Evolutionary conservation across 345 rosid species (phyloP), one percentile per base, ranked within the genome.

Genomic region (Ailanthus altissimus): DNA sequence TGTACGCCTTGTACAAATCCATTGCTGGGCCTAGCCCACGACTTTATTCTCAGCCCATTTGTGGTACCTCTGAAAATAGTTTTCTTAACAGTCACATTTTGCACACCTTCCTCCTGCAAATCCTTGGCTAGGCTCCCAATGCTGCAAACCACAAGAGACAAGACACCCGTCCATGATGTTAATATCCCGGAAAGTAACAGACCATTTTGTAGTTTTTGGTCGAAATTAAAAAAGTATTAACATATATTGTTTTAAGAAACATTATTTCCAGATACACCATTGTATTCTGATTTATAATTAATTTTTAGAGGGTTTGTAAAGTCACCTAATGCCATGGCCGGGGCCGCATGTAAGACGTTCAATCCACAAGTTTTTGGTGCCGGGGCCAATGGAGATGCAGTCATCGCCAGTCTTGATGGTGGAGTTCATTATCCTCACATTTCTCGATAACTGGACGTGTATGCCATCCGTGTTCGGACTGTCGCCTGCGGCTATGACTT

Each of bases 1-100:
- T 75, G 79, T 75, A 90, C 78, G 15, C 83, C 81, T 59, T 74
- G 75, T 0, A 89, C 92, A 45, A 86, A 91, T 5, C 97, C 92
- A 2, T 47, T 85, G 69, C 97, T 91, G 1, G 85, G 81, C 46
- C 89, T 85, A 0, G 92, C 90, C 94, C 97, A 91, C 7, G 92
- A 85, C 64, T 91, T 90, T 56, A 90, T 90, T 74, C 97, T 85
- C 25, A 91, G 4, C 16, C 97, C 97, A 79, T 90, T 91, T 65
- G 76, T 71, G 0, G 94, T 83, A 28, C 78, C 74, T 36, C 66
- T 28, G 26, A 91, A 91, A 23, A 75, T 60, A 20, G 86, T 76
- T 3, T 64, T 80, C 21, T 54, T 81, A 21, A 85, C 89, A 0
- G 87, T 86, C 50, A 91, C 85, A 50, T 89, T 91, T 74, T 62